Conservation (phyloP, 768 basidiomycete species). For the Gautieria morchelliformis region DNA sequence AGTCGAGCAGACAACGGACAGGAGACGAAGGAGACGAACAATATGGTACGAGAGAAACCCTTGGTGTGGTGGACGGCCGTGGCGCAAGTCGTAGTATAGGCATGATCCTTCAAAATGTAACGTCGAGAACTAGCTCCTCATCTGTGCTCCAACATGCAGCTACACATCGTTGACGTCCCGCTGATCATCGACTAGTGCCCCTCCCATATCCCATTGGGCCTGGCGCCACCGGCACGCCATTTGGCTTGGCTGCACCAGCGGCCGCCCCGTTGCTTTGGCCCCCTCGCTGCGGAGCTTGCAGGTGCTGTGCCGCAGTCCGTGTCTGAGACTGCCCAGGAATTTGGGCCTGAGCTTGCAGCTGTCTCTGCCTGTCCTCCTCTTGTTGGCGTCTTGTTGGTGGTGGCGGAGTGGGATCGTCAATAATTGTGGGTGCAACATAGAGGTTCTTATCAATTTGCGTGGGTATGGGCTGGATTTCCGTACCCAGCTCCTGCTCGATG, state of each 20-base stretch:
- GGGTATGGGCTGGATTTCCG: slow-evolving; percentile 95
- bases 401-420: slow-evolving; percentile 24
- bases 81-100: background rate
- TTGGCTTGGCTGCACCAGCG: background rate
- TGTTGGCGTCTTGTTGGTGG: slow-evolving; percentile 4
- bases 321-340: background rate
- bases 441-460: slow-evolving; percentile 82
- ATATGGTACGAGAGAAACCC: background rate
- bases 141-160: background rate
- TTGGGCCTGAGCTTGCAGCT: slow-evolving; percentile 1
- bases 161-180: background rate
- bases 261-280: slow-evolving; percentile 3
- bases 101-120: background rate
- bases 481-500: slow-evolving; percentile 97
- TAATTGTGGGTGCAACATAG: slow-evolving; percentile 75
- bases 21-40: background rate
- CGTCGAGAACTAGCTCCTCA: background rate
- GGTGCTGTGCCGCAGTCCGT: background rate
- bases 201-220: background rate
- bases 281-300: background rate
- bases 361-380: slow-evolving; percentile 2
- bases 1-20: background rate
- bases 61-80: background rate
- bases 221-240: background rate
- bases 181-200: slow-evolving; percentile 1